Conservation (phyloP, 176 grass and related monocot species). For the Oryza coarctata region DNA sequence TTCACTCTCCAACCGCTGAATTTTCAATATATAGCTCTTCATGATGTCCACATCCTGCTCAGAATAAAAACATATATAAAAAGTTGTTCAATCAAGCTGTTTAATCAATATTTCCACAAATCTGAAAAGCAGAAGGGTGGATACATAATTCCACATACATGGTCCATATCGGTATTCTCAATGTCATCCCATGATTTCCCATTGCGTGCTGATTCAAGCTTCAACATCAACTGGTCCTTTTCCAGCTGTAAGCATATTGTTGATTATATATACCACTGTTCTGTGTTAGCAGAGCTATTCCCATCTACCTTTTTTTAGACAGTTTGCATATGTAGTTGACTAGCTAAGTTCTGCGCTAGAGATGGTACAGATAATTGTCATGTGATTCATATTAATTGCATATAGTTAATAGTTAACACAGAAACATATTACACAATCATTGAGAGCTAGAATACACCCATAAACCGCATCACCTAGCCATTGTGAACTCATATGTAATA, state of each 20-base stretch:
- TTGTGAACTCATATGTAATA: neutral
- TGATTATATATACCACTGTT: neutral
- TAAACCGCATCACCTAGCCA: neutral
- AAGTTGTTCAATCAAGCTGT: neutral
- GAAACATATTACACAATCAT: neutral
- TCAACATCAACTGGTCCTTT: constrained; percentile 78
- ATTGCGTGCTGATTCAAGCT: constrained; percentile 64
- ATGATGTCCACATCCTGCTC: constrained; percentile 59
- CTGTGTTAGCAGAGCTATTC: constrained; percentile 7
- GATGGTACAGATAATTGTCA: neutral
- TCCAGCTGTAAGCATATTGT: constrained; percentile 57
- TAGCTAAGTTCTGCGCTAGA: neutral
- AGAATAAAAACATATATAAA: constrained; percentile 15
- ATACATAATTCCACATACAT: constrained; percentile 42
- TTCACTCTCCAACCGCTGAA: constrained; percentile 83
- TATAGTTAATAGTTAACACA: neutral
- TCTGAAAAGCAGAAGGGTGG: neutral
- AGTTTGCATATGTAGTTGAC: neutral
- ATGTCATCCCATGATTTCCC: constrained; percentile 82
- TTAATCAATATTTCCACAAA: neutral
- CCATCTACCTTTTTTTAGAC: neutral
- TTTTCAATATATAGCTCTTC: constrained; percentile 80
- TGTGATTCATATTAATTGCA: constrained; percentile 1
- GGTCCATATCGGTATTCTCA: constrained; percentile 41
- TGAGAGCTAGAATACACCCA: neutral